A percentile compares a stretch with the other conserved stretches of the same genome.
Evolutionary conservation across 2,329 filamentous ascomycete genomes (phyloP).

Genomic region (Alternaria sp.): DNA sequence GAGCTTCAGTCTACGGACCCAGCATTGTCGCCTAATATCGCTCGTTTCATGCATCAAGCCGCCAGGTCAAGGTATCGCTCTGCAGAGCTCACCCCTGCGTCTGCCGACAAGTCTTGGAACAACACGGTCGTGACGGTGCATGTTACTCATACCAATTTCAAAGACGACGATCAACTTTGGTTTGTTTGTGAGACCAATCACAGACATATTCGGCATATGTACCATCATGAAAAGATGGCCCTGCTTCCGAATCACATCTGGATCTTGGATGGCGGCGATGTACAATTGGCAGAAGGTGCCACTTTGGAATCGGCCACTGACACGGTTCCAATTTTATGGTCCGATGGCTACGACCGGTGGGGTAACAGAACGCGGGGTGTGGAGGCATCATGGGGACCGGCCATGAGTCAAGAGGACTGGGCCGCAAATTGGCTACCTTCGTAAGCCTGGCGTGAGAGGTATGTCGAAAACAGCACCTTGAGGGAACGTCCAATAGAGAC

Average conservation of each 20-base stretch:
- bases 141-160: not conserved
- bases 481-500: not conserved
- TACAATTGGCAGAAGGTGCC: not conserved
- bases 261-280: not conserved
- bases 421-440: not conserved
- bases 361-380: not conserved
- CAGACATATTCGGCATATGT: constrained; percentile 2
- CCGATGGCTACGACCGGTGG: not conserved
- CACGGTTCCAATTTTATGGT: not conserved
- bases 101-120: not conserved
- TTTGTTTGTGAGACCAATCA: not conserved
- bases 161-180: not conserved
- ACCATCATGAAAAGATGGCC: not conserved
- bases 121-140: not conserved
- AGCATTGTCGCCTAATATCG: not conserved
- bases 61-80: not conserved
- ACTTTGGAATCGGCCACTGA: not conserved
- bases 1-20: not conserved
- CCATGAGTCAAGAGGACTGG: not conserved
- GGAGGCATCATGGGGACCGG: not conserved
- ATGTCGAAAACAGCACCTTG: not conserved
- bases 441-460: not conserved
- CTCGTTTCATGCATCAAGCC: not conserved
- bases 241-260: not conserved
- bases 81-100: not conserved